A percentile compares a stretch with the other conserved stretches of the same genome.
Evolutionary conservation across 305 asterid species (phyloP).

Genomic region (Fraxinus dipetala): DNA sequence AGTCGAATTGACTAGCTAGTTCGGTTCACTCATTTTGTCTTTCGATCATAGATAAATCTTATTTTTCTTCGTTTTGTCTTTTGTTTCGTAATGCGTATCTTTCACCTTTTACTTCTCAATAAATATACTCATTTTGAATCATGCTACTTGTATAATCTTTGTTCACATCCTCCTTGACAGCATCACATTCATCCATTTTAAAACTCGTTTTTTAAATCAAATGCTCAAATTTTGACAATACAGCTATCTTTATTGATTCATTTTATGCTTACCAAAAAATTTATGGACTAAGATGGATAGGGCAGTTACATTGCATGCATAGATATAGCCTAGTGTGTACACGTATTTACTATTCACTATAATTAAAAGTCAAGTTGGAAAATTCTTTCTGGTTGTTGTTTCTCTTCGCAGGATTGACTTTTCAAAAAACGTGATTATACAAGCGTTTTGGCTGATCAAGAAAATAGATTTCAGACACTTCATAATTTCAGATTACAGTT

Average conservation of each 20-base stretch:
- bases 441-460: constrained; percentile 8
- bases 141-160: too few relatives aligned
- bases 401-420: background rate
- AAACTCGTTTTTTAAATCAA: too few relatives aligned
- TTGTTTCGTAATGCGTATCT: background rate
- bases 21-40: background rate
- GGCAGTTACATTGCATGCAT: background rate
- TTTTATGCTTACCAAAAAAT: background rate
- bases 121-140: background rate
- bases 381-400: background rate
- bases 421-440: background rate
- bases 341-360: background rate
- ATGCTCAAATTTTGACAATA: too few relatives aligned
- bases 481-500: background rate
- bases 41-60: background rate
- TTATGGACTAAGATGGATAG: background rate
- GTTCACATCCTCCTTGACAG: too few relatives aligned
- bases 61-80: background rate
- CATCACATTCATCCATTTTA: too few relatives aligned
- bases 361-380: background rate
- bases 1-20: background rate
- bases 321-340: background rate
- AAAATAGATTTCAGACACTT: background rate
- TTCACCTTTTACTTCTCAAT: background rate
- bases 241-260: background rate